A percentile compares a stretch with the other conserved stretches of the same genome.
These are phyloP conservation scores for Serendipita sp. DNA, from an alignment of 1,284 basidiomycete species.

Conservation along the genomic window DNA sequence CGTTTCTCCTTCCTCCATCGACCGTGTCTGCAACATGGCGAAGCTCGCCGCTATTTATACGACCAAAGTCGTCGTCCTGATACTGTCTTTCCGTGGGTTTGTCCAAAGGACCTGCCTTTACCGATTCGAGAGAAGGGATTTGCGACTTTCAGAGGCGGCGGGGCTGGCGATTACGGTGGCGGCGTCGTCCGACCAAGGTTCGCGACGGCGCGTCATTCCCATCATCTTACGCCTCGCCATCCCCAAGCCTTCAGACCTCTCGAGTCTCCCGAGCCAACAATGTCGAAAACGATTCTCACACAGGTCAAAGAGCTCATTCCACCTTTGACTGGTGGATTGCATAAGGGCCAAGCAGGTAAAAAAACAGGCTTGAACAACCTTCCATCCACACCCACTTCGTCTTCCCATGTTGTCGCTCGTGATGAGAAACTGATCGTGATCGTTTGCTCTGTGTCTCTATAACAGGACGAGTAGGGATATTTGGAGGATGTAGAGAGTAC, in stretches of 20 bases:
- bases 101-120: no score
- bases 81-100: no score
- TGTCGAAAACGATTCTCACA: conserved; percentile 37
- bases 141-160: no score
- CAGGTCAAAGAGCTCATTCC: conserved; percentile 72
- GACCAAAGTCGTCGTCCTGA: no score
- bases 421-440: background rate
- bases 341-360: conserved; percentile 89
- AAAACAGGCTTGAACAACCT: background rate
- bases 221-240: background rate
- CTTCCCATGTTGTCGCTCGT: background rate
- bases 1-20: background rate
- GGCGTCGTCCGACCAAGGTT: no score
- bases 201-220: background rate
- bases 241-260: background rate
- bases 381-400: background rate
- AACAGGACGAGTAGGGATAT: conserved; percentile 72
- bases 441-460: background rate
- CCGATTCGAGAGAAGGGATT: no score
- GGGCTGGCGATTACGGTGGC: background rate
- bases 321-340: conserved; percentile 67
- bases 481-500: conserved; percentile 86
- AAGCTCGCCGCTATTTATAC: no score
- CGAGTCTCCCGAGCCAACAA: background rate
- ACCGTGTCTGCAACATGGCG: background rate